Conservation (phyloP, 495 filamentous ascomycete species). For the Astrothelium subdiscretum region DNA sequence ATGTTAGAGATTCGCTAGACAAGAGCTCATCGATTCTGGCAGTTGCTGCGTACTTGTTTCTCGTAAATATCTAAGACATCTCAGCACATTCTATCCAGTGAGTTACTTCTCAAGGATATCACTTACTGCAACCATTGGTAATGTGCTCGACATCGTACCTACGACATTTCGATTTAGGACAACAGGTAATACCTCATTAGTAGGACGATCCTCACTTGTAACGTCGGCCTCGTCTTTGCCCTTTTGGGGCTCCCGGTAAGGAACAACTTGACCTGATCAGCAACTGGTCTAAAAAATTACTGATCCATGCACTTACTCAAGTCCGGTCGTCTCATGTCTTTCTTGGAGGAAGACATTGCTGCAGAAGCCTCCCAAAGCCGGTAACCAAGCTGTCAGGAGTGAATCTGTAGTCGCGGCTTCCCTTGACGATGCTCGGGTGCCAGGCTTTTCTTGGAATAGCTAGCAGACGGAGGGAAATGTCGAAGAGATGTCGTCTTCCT, state of each 20-base stretch:
- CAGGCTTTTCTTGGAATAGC: too few species aligned
- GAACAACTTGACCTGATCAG: slow-evolving; percentile 39
- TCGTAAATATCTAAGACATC: slow-evolving; percentile 63
- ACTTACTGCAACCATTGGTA: slow-evolving; percentile 82
- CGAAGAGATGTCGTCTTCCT: not conserved
- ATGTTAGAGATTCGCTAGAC: not conserved
- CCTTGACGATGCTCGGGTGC: too few species aligned
- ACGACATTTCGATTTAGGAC: slow-evolving; percentile 25
- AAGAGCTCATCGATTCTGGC: not conserved
- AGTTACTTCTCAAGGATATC: not conserved
- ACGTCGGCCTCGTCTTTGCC: slow-evolving; percentile 43
- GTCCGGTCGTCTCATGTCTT: slow-evolving; percentile 78
- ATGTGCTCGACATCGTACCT: slow-evolving; percentile 66
- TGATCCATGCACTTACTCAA: slow-evolving; percentile 46
- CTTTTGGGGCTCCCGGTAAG: slow-evolving; percentile 48
- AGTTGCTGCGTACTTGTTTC: slow-evolving; percentile 52
- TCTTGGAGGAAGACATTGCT: slow-evolving; percentile 54
- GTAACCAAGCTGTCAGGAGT: too few species aligned
- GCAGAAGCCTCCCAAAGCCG: not conserved
- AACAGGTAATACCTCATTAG: slow-evolving; percentile 1
- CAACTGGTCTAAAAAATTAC: not conserved
- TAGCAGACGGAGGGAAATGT: too few species aligned
- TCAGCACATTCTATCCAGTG: not conserved
- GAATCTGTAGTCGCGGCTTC: too few species aligned
- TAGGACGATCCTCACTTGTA: slow-evolving; percentile 28